phyloP scores from a whole-genome alignment of 257 asterid genomes.

The Verbena officinalis region DNA sequence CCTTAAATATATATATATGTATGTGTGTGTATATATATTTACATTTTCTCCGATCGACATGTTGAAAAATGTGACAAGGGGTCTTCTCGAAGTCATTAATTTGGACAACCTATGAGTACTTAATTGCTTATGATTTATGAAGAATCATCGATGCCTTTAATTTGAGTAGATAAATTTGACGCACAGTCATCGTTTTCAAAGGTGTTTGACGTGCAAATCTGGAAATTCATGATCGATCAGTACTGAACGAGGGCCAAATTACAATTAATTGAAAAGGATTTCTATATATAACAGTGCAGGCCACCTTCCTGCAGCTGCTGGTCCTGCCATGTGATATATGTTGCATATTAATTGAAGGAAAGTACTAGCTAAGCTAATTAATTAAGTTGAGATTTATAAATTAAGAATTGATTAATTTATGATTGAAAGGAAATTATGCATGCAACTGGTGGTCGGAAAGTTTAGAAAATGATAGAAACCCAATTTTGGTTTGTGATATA shows the following conservation, averaged over 20 bases:
- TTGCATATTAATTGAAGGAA: neutral
- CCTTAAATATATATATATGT: neutral
- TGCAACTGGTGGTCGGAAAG: slow-evolving; percentile 15
- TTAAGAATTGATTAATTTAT: no score
- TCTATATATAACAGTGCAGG: no score
- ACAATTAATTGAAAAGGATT: slow-evolving; percentile 6
- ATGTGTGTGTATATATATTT: neutral
- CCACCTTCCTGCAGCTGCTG: no score
- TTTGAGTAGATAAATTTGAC: neutral
- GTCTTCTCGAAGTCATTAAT: neutral
- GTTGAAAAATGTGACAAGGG: neutral
- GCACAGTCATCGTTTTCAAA: neutral
- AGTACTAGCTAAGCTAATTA: neutral
- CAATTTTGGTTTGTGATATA: neutral
- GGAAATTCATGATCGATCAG: neutral
- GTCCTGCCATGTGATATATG: no score
- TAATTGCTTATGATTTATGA: no score
- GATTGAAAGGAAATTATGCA: no score
- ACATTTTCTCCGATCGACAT: neutral
- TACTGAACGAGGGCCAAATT: slow-evolving; percentile 5
- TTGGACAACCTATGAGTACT: no score
- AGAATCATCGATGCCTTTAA: neutral
- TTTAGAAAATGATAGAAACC: slow-evolving; percentile 15
- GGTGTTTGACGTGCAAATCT: neutral
- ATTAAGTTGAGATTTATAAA: no score